Percentiles rank a stretch among this genome's conserved stretches.
These are phyloP conservation scores for Trichaptum fuscoviolaceum DNA, from an alignment of 768 basidiomycete species.

Conservation along the genomic window DNA sequence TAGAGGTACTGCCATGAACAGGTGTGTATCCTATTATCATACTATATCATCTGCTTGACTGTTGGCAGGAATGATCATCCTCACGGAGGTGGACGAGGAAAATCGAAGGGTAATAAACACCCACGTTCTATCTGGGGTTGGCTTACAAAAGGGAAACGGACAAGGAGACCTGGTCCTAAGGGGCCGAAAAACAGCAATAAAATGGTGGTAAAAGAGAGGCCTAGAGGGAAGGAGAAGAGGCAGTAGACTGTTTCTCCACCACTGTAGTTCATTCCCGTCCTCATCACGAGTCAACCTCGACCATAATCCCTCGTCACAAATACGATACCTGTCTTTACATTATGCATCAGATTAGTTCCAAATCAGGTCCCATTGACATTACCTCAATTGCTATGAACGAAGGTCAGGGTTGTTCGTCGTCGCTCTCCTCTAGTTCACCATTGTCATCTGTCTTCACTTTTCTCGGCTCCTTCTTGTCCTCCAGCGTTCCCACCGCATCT, in stretches of 20 bases:
- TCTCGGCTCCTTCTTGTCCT: constrained; percentile 52
- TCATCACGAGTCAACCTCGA: background rate
- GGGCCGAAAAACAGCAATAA: constrained; percentile 88
- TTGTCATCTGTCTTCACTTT: constrained; percentile 34
- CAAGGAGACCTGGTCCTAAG: constrained; percentile 87
- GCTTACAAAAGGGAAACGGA: constrained; percentile 88
- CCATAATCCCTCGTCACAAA: background rate
- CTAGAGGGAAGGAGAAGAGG: constrained; percentile 59
- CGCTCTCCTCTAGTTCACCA: constrained; percentile 45
- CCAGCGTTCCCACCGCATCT: constrained; percentile 62
- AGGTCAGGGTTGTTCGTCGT: constrained; percentile 25
- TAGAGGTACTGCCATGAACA: constrained; percentile 96
- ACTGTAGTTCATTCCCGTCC: background rate
- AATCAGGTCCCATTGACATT: background rate
- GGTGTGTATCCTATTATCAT: constrained; percentile 42
- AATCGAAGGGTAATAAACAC: constrained; percentile 94
- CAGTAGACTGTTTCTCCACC: constrained; percentile 10
- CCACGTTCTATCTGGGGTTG: constrained; percentile 91
- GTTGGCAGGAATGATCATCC: constrained; percentile 74
- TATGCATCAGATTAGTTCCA: background rate
- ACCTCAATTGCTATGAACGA: background rate
- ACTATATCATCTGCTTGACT: background rate
- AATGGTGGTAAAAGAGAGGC: constrained; percentile 82
- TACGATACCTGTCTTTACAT: background rate
- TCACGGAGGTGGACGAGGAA: constrained; percentile 97